Percentiles rank a stretch among this genome's conserved stretches.
Conservation (phyloP, 2,329 filamentous ascomycete genomes). For the Ceratocystis albifundus region DNA sequence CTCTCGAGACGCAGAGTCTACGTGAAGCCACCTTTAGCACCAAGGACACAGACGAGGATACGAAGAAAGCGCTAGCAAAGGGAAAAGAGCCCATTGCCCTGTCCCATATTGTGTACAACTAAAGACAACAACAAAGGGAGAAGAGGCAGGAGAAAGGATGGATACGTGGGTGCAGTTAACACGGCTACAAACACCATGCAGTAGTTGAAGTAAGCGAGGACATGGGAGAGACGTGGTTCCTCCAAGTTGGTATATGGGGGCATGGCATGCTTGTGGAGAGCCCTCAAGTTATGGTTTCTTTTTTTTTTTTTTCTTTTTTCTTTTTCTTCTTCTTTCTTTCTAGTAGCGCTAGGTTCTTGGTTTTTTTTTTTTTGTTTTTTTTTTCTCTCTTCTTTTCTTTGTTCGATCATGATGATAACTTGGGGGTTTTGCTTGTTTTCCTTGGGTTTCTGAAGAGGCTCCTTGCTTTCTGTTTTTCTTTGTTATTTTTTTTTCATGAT, state of each 20-base stretch:
- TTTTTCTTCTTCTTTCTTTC: not conserved
- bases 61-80: not conserved
- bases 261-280: no score
- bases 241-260: no score
- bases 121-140: not conserved
- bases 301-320: not conserved
- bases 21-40: not conserved
- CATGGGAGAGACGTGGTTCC: no score
- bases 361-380: not conserved
- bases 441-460: not conserved
- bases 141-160: not conserved
- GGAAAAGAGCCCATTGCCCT: not conserved
- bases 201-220: not conserved
- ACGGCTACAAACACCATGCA: not conserved
- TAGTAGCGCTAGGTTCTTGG: not conserved
- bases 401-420: not conserved
- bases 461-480: not conserved
- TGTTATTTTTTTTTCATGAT: not conserved
- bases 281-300: no score
- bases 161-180: not conserved
- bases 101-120: slow-evolving; percentile 13
- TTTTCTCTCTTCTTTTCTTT: not conserved
- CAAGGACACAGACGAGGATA: slow-evolving; percentile 3
- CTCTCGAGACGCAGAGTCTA: not conserved
- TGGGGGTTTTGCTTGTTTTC: not conserved